Evolutionary conservation across 495 filamentous ascomycete species (phyloP).

Genomic region (Trichoderma orchidacearum): DNA sequence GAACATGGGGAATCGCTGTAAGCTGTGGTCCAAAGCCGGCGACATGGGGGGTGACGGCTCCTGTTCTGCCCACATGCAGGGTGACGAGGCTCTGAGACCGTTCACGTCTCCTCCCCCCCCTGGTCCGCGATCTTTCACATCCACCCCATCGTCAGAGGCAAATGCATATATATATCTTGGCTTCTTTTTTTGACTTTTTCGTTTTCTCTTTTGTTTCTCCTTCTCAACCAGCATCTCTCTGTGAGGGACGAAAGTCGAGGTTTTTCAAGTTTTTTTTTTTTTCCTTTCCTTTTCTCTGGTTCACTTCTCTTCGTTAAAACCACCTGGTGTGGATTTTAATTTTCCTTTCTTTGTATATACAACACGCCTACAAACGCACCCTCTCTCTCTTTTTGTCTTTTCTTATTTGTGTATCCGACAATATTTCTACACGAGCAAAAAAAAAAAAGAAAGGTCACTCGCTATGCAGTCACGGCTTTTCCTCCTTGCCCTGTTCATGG

Average conservation of each 20-base stretch:
- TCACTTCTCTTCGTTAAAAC: not conserved
- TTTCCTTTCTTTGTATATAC: not conserved
- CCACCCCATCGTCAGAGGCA: not conserved
- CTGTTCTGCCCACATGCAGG: not conserved
- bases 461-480: not conserved
- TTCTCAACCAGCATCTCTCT: not conserved
- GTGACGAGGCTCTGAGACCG: not conserved
- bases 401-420: not conserved
- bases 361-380: not conserved
- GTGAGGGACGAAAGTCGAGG: not conserved
- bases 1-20: not conserved
- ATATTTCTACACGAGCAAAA: too few species aligned
- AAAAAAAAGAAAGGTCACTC: not conserved
- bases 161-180: not conserved
- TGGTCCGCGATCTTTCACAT: not conserved
- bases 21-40: not conserved
- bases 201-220: not conserved
- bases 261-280: not conserved
- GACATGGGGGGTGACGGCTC: not conserved
- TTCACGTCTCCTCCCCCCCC: not conserved
- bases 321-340: not conserved
- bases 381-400: not conserved
- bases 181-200: not conserved
- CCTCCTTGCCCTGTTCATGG: conserved; percentile 4
- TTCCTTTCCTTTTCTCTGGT: not conserved